Base-by-base conservation (phyloP, 495 filamentous ascomycete genomes). In the Podospora fimiseda region DNA sequence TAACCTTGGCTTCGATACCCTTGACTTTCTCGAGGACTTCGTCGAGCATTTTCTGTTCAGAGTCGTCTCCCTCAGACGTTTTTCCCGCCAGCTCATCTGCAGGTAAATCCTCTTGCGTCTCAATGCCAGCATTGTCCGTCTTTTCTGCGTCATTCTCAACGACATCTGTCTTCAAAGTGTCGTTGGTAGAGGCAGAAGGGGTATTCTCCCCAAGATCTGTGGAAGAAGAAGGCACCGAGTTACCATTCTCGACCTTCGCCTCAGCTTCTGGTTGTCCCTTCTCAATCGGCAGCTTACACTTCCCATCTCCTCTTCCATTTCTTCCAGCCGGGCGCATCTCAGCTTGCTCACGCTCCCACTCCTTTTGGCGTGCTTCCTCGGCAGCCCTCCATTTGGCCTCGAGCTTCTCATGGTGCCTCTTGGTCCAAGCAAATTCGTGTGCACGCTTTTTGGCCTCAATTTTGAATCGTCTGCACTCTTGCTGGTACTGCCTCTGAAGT, bases 381-480 rank as follows among this genome's bases (percentile, higher is more conserved):
- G 61, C 58, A 1, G 55, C 65, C 43, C 62, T 62, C 58, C 21
- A 22, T 33, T 68, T 64, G 19, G 53, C 64, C n/a, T 57, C 56
- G 19, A 57, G 60, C 56, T 68, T 68, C 9, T 44, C 51, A 20
- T 59, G 45, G 44, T 51, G 51, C 51, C 51, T 51, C 47, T 58
- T 30, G 13, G 39, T 24, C 41, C 59, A 58, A 36, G 51, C 54
- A 55, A 52, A 61, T 41, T 53, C 39, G 49, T 55, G 55, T 14
- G 66, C 60, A 38, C 65, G 73, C 9, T 59, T 59, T 53, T 65
- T 70, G 45, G 59, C 58, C 52, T 62, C 62, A 24, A 56, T 58
- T 37, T 66, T 54, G 20, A 41, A 23, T 6, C 46, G 42, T 30
- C 45, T 27, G 15, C 47, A 46, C 38, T 57, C 60, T n/a, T 49